These are phyloP conservation scores for Talaromyces trachyspermus DNA, from an alignment of 495 filamentous ascomycete species.

Conservation along the genomic window DNA sequence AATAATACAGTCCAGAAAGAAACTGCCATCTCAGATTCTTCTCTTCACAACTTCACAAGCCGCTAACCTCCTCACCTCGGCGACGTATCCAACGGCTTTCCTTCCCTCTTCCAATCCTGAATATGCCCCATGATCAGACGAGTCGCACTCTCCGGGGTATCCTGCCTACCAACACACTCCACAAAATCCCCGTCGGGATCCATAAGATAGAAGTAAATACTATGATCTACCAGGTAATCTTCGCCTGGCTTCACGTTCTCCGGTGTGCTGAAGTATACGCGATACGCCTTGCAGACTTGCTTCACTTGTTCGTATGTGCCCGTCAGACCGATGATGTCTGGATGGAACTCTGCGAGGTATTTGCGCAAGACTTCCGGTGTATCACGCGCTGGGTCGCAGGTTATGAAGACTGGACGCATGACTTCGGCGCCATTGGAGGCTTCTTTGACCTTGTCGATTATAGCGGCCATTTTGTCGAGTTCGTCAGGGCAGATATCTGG, in stretches of 20 bases:
- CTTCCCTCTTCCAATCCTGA: slow-evolving; percentile 72
- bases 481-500: slow-evolving; percentile 99
- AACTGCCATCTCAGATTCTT: slow-evolving; percentile 27
- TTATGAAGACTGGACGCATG: slow-evolving; percentile 78
- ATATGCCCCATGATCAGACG: slow-evolving; percentile 82
- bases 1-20: too few species aligned
- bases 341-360: slow-evolving; percentile 89
- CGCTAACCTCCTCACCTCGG: slow-evolving; percentile 1
- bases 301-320: slow-evolving; percentile 90
- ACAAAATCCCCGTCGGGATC: slow-evolving; percentile 98
- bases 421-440: slow-evolving; percentile 38
- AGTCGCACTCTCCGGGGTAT: slow-evolving; percentile 79
- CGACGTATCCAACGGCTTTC: slow-evolving; percentile 34
- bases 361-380: slow-evolving; percentile 72
- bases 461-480: slow-evolving; percentile 94
- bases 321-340: slow-evolving; percentile 79
- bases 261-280: slow-evolving; percentile 96
- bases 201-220: slow-evolving; percentile 99
- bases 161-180: slow-evolving; percentile 90
- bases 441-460: slow-evolving; percentile 73
- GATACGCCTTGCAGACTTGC: slow-evolving; percentile 84
- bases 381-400: slow-evolving; percentile 90
- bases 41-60: slow-evolving; percentile 14
- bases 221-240: slow-evolving; percentile 97
- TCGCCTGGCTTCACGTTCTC: slow-evolving; percentile 78